Percentiles rank a stretch among this genome's conserved stretches.
Evolutionary conservation across 495 filamentous ascomycete genomes (phyloP).

Genomic region (Aspergillus funiculosus): DNA sequence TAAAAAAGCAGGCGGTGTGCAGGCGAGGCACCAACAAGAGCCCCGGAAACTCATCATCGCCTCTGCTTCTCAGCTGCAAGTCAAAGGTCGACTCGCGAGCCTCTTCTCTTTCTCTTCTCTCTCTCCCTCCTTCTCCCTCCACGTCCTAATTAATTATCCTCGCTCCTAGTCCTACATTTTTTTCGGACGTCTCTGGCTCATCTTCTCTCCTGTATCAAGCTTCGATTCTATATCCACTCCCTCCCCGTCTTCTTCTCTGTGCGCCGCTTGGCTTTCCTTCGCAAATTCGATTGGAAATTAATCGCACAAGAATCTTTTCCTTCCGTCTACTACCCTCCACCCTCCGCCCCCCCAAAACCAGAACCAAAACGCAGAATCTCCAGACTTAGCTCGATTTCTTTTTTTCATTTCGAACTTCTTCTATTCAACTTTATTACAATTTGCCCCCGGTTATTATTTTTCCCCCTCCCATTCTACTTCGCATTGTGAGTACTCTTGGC

Average conservation of each 20-base stretch:
- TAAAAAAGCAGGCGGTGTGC: too few relatives aligned
- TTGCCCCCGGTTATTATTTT: constrained; percentile 16
- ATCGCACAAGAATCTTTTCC: constrained; percentile 31
- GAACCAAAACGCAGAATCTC: constrained; percentile 4
- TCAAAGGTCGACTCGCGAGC: constrained; percentile 1
- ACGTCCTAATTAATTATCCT: constrained; percentile 6
- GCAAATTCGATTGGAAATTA: constrained; percentile 18
- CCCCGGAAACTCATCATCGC: neutral
- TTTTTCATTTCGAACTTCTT: constrained; percentile 7
- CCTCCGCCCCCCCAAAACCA: constrained; percentile 12
- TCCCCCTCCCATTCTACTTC: constrained; percentile 18
- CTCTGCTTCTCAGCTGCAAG: constrained; percentile 3
- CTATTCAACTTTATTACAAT: constrained; percentile 20
- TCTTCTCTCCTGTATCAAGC: neutral
- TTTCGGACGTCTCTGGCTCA: constrained; percentile 1
- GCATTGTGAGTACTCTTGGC: constrained; percentile 40
- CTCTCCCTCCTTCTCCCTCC: constrained; percentile 10
- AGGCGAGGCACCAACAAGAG: too few relatives aligned
- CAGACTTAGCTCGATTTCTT: constrained; percentile 14
- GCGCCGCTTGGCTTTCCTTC: constrained; percentile 9
- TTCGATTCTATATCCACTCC: neutral
- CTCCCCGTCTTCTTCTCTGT: constrained; percentile 1
- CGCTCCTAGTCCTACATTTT: neutral
- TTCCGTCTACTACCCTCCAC: constrained; percentile 13
- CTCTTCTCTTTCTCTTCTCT: constrained; percentile 4